phyloP scores from a whole-genome alignment of 2,329 filamentous ascomycete genomes.

The Leptosphaerulina australis region DNA sequence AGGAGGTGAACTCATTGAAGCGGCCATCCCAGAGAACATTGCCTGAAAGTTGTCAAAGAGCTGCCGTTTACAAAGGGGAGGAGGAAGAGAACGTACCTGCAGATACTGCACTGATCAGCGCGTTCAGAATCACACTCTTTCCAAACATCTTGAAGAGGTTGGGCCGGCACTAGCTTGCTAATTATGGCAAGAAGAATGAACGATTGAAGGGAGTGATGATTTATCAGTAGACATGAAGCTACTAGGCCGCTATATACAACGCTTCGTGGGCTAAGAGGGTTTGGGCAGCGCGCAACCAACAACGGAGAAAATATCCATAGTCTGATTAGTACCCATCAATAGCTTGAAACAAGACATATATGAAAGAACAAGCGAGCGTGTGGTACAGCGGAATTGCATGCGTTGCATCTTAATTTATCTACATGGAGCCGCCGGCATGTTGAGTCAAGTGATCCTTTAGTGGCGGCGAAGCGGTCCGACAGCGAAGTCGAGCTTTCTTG shows the following conservation, averaged over 20 bases:
- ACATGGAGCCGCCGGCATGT: slow-evolving; percentile 40
- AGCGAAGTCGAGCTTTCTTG: background rate
- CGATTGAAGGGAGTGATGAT: background rate
- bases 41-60: slow-evolving; percentile 41
- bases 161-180: background rate
- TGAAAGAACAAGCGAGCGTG: slow-evolving; percentile 17
- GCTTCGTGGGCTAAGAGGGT: background rate
- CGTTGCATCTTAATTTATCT: slow-evolving; percentile 42
- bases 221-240: background rate
- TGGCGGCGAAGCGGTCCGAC: slow-evolving; percentile 45
- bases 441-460: slow-evolving; percentile 25
- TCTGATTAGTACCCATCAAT: slow-evolving; percentile 19
- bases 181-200: background rate
- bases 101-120: slow-evolving; percentile 42
- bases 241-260: slow-evolving; percentile 28
- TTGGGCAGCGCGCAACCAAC: slow-evolving; percentile 17
- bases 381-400: slow-evolving; percentile 27
- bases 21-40: slow-evolving; percentile 69
- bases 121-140: slow-evolving; percentile 35
- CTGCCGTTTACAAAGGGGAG: background rate
- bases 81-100: slow-evolving; percentile 28
- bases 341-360: slow-evolving; percentile 26
- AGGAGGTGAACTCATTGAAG: slow-evolving; percentile 64
- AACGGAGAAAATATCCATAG: slow-evolving; percentile 14
- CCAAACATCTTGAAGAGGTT: slow-evolving; percentile 37